These are phyloP conservation scores for Phytophthora fragariaefolia DNA, from an alignment of 352 stramenopile species.

Conservation along the genomic window DNA sequence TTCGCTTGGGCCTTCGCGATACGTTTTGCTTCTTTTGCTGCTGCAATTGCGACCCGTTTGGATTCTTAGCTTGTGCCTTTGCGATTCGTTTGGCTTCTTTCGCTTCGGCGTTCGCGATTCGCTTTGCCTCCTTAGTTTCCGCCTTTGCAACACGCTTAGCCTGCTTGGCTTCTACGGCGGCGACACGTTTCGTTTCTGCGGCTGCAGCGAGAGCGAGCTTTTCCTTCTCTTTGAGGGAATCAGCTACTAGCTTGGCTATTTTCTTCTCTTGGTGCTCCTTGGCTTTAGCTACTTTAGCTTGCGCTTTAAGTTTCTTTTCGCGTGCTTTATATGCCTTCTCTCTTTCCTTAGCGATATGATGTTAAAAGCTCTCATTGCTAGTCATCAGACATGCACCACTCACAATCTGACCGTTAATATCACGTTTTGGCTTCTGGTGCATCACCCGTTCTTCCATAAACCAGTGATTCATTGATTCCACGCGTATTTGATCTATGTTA, in stretches of 20 bases:
- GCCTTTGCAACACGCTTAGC: not conserved
- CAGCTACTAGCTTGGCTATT: too few species aligned
- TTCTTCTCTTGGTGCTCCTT: too few species aligned
- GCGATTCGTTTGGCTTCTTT: not conserved
- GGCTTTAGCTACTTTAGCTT: too few species aligned
- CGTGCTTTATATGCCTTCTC: not conserved
- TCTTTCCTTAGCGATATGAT: not conserved
- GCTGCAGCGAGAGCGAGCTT: not conserved
- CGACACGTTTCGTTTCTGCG: not conserved
- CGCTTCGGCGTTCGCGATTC: not conserved
- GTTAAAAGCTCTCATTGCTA: not conserved
- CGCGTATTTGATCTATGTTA: not conserved
- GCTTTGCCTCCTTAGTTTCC: not conserved
- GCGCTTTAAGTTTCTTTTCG: not conserved
- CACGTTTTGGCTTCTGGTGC: not conserved
- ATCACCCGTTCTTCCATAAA: not conserved
- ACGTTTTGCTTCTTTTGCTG: not conserved
- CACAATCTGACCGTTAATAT: not conserved
- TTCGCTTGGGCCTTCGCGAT: not conserved
- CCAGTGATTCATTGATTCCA: not conserved
- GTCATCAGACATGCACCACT: not conserved
- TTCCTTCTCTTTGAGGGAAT: too few species aligned
- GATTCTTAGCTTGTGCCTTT: not conserved
- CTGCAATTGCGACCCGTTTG: not conserved
- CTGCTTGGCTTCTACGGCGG: too few species aligned